Percentiles rank a stretch among this genome's conserved stretches.
Evolutionary conservation across 202 grass and related monocot genomes (phyloP).

Genomic region (Schoenoplectus triqueter): DNA sequence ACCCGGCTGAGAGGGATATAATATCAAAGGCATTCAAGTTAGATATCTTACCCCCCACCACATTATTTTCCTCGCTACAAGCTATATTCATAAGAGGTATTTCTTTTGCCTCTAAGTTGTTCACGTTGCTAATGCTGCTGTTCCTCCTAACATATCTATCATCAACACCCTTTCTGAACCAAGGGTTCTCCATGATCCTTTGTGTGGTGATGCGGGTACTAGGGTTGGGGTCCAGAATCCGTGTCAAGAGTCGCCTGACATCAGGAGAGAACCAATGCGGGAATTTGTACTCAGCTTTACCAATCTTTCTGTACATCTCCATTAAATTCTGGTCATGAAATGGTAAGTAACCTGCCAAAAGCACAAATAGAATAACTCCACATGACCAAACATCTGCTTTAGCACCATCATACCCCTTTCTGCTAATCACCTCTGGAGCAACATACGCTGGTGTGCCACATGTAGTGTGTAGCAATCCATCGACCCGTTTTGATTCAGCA

Average conservation of each 20-base stretch:
- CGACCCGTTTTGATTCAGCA: conserved; percentile 66
- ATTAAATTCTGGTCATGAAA: conserved; percentile 88
- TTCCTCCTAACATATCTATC: conserved; percentile 40
- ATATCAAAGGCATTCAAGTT: conserved; percentile 93
- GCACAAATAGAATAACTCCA: conserved; percentile 81
- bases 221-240: conserved; percentile 87
- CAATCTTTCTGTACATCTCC: conserved; percentile 92
- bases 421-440: conserved; percentile 83
- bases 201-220: conserved; percentile 61
- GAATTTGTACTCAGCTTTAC: conserved; percentile 70
- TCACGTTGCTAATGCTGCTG: conserved; percentile 16
- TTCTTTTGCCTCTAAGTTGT: conserved; percentile 41
- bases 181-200: conserved; percentile 86
- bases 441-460: conserved; percentile 95
- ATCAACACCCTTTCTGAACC: conserved; percentile 63
- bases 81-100: not conserved
- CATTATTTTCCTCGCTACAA: conserved; percentile 14
- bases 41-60: conserved; percentile 44
- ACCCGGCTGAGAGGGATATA: conserved; percentile 84
- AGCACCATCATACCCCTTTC: conserved; percentile 83
- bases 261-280: conserved; percentile 76
- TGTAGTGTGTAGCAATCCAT: conserved; percentile 82
- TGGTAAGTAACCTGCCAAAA: conserved; percentile 85
- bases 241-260: conserved; percentile 52
- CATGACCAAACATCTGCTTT: conserved; percentile 97